A percentile compares a stretch with the other conserved stretches of the same genome.
phyloP scores from a whole-genome alignment of 2,329 filamentous ascomycete species.

The Apiospora marii region DNA sequence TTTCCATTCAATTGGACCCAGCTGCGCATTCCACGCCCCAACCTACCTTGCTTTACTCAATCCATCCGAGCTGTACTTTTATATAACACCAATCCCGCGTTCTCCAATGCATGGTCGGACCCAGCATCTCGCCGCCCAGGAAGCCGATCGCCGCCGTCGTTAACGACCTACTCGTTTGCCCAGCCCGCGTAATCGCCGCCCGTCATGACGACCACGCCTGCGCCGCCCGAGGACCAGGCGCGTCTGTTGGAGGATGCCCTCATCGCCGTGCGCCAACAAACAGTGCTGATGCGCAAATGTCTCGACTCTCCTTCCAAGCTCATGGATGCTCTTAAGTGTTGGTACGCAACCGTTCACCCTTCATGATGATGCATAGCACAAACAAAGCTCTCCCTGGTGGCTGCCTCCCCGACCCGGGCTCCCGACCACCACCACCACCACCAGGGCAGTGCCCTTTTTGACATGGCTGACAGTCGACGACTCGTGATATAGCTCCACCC shows the following conservation, averaged over 20 bases:
- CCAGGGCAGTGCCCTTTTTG: neutral
- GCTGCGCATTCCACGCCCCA: neutral
- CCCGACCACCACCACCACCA: neutral
- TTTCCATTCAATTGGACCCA: conserved; percentile 17
- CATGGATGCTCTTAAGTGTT: conserved; percentile 99
- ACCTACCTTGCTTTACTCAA: neutral
- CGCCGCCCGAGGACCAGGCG: conserved; percentile 80
- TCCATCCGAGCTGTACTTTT: no score
- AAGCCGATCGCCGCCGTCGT: conserved; percentile 20
- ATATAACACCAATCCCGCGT: neutral
- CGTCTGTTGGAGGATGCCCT: conserved; percentile 97
- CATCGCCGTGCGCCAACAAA: conserved; percentile 96
- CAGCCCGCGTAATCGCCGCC: conserved; percentile 15
- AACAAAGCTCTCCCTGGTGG: conserved; percentile 22
- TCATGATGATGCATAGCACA: no score
- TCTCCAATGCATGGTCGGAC: conserved; percentile 21
- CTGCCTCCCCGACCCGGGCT: conserved; percentile 26
- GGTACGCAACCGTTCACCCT: conserved; percentile 67
- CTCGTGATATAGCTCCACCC: conserved; percentile 76
- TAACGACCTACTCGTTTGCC: conserved; percentile 1
- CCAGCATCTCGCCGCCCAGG: conserved; percentile 11
- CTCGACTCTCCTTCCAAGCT: conserved; percentile 97
- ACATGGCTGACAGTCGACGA: conserved; percentile 35
- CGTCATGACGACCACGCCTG: conserved; percentile 58
- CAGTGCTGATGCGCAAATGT: conserved; percentile 95